Evolutionary conservation across 441 rosid species (phyloP), one percentile per base, ranked within the genome.

Genomic region (Jatropha multifida): DNA sequence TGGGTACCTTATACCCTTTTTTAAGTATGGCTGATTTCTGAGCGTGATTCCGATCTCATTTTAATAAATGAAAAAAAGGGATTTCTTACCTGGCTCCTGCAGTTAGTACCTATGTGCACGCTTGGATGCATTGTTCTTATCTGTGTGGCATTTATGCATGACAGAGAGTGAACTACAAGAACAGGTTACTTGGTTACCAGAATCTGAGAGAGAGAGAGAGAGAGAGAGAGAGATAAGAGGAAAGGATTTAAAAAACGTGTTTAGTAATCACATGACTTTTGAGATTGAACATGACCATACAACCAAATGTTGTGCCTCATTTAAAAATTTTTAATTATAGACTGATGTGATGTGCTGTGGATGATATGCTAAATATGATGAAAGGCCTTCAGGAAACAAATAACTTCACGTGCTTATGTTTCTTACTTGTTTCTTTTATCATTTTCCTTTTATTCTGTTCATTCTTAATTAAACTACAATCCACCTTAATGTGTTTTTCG

Each of bases 401-500:
- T 52, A 51, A 18, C 13, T 8, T 0, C 44, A 0, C 27, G 23
- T 42, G 23, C 18, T 23, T 9, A 11, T 8, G 0, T 15, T 51
- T 4, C 46, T 59, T 37, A 2, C 23, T 69, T 3, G 8, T 38
- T 15, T 51, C 11, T 40, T 23, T 71, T 2, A 26, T 0, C 17
- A 42, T 49, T 23, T 54, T 55, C 49, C 27, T 69, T 46, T 48
- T 27, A 6, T 59, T 12, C 3, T 42, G 27, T 59, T n/a, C 49
- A 20, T 61, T 67, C 23, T 44, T 4, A 2, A 17, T 67, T 0
- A 52, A 54, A 20, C 74, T 37, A 65, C 65, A 32, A 10, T 62
- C 48, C 67, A 67, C 42, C 4, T 12, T 62, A n/a, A 66, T 68
- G 52, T 67, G 65, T 74, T 70, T 74, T 65, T 56, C 61, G 58